Conservation (phyloP, 257 asterid genomes). For the Rubia yunnanensis region DNA sequence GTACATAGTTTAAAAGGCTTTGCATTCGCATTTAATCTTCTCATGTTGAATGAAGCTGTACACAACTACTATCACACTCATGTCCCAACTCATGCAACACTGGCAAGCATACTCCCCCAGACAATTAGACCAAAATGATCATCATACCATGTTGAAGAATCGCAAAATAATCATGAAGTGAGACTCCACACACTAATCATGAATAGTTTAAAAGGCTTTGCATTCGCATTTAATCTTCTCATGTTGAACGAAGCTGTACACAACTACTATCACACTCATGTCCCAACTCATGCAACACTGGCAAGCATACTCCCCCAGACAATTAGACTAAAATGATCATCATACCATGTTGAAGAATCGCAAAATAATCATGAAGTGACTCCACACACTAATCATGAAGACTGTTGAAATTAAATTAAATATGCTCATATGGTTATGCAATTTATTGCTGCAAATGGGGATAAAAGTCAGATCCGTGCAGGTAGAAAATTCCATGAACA, state of each 20-base stretch:
- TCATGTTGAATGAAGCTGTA: not conserved
- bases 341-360: not conserved
- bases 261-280: not conserved
- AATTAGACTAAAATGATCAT: not conserved
- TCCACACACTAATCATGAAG: not conserved
- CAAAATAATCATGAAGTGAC: conserved; percentile 1
- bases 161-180: not conserved
- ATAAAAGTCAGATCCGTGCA: not conserved
- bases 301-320: not conserved
- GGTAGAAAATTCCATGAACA: not conserved
- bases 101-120: not conserved
- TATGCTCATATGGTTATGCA: too few relatives aligned
- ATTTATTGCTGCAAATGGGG: not conserved
- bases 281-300: not conserved
- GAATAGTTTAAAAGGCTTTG: not conserved
- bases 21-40: not conserved
- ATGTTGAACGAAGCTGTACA: not conserved
- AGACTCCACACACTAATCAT: not conserved
- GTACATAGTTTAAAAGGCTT: not conserved
- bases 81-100: not conserved
- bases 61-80: not conserved
- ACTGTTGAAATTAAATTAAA: not conserved
- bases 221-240: not conserved
- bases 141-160: not conserved
- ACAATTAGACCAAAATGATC: not conserved